Percentiles rank a stretch among this genome's conserved stretches.
phyloP scores from a whole-genome alignment of 2,329 filamentous ascomycete genomes.

The Ascochyta clinopodiicola region DNA sequence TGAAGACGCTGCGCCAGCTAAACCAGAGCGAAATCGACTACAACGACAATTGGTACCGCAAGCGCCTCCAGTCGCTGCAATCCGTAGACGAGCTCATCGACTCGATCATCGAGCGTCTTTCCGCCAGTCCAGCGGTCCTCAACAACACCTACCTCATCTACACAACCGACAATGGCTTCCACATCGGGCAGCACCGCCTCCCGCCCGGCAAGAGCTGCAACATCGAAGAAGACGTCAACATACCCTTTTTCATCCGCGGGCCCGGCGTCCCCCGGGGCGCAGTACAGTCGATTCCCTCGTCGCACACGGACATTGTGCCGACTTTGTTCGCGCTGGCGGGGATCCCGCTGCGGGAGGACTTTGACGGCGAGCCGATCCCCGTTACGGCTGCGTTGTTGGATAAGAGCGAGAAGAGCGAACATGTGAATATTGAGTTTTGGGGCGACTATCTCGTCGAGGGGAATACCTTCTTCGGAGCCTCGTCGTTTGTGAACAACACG shows the following conservation, averaged over 20 bases:
- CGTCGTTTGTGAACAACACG: conserved; percentile 56
- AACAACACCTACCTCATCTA: conserved; percentile 57
- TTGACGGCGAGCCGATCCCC: conserved; percentile 49
- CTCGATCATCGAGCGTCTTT: conserved; percentile 52
- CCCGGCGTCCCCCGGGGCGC: conserved; percentile 41
- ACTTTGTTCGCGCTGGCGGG: conserved; percentile 47
- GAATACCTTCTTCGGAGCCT: conserved; percentile 17
- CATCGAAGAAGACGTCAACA: conserved; percentile 52
- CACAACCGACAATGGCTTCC: conserved; percentile 52
- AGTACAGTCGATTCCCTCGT: conserved; percentile 33
- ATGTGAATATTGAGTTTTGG: conserved; percentile 53
- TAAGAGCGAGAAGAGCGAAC: conserved; percentile 36
- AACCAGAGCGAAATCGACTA: conserved; percentile 57
- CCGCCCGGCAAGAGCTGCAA: conserved; percentile 50
- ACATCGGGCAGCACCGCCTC: conserved; percentile 51
- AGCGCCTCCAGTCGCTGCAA: conserved; percentile 58
- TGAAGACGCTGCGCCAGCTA: conserved; percentile 43
- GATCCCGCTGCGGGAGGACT: conserved; percentile 39
- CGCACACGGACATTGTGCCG: conserved; percentile 52
- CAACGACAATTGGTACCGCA: conserved; percentile 61
- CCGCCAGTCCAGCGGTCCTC: conserved; percentile 48
- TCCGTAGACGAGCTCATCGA: conserved; percentile 63
- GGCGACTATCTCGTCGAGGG: conserved; percentile 40
- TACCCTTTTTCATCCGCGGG: conserved; percentile 51
- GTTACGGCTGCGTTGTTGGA: conserved; percentile 24